Percentiles rank a stretch among this genome's conserved stretches.
Evolutionary conservation across 495 filamentous ascomycete species (phyloP).

Genomic region (Copromyces sp.): DNA sequence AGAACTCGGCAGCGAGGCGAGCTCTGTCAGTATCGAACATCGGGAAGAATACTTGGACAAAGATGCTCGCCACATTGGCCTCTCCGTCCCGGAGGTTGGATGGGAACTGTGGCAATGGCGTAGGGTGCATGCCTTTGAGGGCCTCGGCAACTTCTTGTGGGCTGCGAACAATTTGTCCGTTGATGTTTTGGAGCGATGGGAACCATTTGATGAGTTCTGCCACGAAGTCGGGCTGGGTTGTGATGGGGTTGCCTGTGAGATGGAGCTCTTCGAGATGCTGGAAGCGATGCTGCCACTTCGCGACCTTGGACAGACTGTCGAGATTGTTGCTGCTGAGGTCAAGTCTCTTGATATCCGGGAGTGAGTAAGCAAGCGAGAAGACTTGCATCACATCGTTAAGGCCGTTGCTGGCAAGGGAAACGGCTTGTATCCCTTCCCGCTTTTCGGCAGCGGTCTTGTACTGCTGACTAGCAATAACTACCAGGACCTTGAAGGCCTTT

Average conservation of each 20-base stretch:
- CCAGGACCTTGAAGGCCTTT: conserved; percentile 83
- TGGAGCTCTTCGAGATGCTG: conserved; percentile 67
- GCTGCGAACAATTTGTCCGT: conserved; percentile 59
- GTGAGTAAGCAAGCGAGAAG: conserved; percentile 57
- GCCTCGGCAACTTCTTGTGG: conserved; percentile 51
- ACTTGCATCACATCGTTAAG: conserved; percentile 61
- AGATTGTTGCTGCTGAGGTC: conserved; percentile 77
- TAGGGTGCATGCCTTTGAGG: conserved; percentile 26
- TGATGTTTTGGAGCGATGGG: conserved; percentile 62
- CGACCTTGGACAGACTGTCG: conserved; percentile 53
- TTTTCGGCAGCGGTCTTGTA: conserved; percentile 58
- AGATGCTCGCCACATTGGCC: conserved; percentile 59
- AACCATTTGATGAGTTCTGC: conserved; percentile 72
- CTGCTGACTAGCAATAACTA: conserved; percentile 64
- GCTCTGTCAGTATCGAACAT: conserved; percentile 65
- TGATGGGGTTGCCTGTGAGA: conserved; percentile 65
- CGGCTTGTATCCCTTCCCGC: conserved; percentile 60
- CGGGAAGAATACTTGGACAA: conserved; percentile 63
- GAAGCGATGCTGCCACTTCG: conserved; percentile 73
- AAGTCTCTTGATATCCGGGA: conserved; percentile 75
- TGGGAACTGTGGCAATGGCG: conserved; percentile 57
- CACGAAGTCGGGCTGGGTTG: conserved; percentile 48
- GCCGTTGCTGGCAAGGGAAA: conserved; percentile 68
- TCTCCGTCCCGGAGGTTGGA: conserved; percentile 65
- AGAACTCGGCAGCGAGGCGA: conserved; percentile 52